Evolutionary conservation across 169 alveolate species (phyloP), one percentile per base, ranked within the genome.

Genomic region (Hepatocystis sp.): DNA sequence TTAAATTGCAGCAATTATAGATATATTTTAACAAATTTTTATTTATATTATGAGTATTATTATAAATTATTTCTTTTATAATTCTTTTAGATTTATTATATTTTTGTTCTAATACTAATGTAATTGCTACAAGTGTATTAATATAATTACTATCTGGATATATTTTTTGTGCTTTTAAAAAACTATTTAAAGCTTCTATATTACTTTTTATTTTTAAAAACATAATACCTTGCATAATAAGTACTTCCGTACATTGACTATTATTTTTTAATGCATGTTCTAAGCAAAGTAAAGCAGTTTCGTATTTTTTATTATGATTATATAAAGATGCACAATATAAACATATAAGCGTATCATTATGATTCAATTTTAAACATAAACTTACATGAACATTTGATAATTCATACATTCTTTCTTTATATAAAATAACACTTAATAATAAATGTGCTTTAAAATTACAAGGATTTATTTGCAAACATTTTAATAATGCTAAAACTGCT

Each of bases 261-360:
- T 13, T 30, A 58, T 71, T 56, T 56, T 71, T 58, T 47, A 56
- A 52, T 15, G 86, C 86, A 27, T 71, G 86, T 21, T 71, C 71
- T 71, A 71, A 58, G 58, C 86, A 71, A 56, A 71, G 67, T 34
- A 71, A 55, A 23, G 86, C 86, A 23, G 76, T 71, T 71, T 71
- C 86, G 23, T 71, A 71, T 25, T 71, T 71, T 49, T 55, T 60
- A 47, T 23, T 61, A 28, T 71, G 30, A 60, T 71, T 58, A 36
- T 71, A 71, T 71, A 71, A 15, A 2, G 64, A 56, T 17, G 86
- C 86, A 28, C 61, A 71, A 49, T 71, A 71, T 61, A 71, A 40
- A 23, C 86, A 56, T 61, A 71, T 51, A 42, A 71, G 34, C 4
- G 76, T 61, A 71, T 71, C 71, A 4, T 36, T 42, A 56, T 15